Conservation (phyloP, 2,329 filamentous ascomycete species). For the Alternaria triticina region DNA sequence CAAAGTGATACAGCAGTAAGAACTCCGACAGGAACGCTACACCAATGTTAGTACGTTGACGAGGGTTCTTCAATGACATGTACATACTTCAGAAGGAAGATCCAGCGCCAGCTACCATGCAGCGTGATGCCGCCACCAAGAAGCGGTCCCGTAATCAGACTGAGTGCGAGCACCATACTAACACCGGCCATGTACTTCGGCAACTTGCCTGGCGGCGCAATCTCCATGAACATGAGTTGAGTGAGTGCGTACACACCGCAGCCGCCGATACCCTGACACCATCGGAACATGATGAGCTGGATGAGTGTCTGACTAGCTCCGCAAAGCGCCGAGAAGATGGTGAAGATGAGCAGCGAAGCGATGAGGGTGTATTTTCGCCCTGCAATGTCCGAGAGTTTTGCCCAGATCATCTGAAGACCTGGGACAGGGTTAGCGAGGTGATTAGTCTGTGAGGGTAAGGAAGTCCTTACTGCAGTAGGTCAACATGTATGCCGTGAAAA, state of each 20-base stretch:
- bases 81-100: slow-evolving; percentile 27
- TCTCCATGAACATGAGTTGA: slow-evolving; percentile 40
- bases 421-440: neutral
- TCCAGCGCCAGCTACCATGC: slow-evolving; percentile 23
- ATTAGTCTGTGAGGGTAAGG: neutral
- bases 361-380: slow-evolving; percentile 13
- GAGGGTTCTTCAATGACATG: neutral
- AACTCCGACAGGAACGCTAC: slow-evolving; percentile 15
- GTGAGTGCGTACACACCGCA: slow-evolving; percentile 39
- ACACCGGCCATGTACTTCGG: slow-evolving; percentile 10
- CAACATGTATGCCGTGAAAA: slow-evolving; percentile 44
- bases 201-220: slow-evolving; percentile 20
- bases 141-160: slow-evolving; percentile 18
- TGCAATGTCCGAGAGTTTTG: slow-evolving; percentile 6
- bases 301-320: slow-evolving; percentile 34
- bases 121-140: slow-evolving; percentile 13
- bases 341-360: slow-evolving; percentile 25
- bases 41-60: neutral
- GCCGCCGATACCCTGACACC: slow-evolving; percentile 44
- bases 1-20: neutral
- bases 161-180: slow-evolving; percentile 9
- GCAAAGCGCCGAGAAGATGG: slow-evolving; percentile 41
- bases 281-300: slow-evolving; percentile 44
- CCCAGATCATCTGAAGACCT: slow-evolving; percentile 4
- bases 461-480: slow-evolving; percentile 40